These are phyloP conservation scores for Debaryomyces robertsiae DNA, from an alignment of 1,139 yeast species.

Conservation along the genomic window DNA sequence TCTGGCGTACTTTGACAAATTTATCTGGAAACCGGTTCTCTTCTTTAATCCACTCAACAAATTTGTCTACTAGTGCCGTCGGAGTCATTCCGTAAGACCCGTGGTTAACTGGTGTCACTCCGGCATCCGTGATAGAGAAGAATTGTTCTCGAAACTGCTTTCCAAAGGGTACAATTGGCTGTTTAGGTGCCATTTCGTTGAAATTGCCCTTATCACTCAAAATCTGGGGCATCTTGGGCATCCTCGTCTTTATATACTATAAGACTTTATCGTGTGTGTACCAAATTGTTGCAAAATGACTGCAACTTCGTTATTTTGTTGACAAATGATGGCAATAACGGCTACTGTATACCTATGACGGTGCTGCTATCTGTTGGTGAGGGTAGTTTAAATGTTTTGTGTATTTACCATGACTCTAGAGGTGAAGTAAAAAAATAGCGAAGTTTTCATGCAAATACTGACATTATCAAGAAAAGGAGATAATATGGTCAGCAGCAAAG, in stretches of 20 bases:
- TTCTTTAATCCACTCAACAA: conserved; percentile 19
- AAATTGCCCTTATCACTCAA: background rate
- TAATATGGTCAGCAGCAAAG: no score
- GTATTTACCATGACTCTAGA: no score
- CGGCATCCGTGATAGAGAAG: conserved; percentile 42
- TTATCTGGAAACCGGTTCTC: conserved; percentile 40
- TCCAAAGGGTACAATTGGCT: conserved; percentile 45
- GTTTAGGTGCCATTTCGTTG: conserved; percentile 3
- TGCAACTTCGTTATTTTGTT: no score
- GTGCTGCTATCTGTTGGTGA: no score
- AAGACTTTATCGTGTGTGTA: no score
- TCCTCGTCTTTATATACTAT: background rate
- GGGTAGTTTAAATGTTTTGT: no score
- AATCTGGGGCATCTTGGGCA: background rate
- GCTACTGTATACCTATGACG: no score
- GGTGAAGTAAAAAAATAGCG: no score
- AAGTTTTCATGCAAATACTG: no score
- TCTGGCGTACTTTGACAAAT: conserved; percentile 25
- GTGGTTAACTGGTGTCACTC: conserved; percentile 49
- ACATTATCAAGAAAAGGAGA: no score
- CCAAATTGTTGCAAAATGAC: no score
- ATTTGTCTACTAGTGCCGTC: conserved; percentile 32
- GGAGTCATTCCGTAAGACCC: conserved; percentile 60
- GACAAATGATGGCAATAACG: no score
- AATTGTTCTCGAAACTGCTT: conserved; percentile 48